Percentiles rank a stretch among this genome's conserved stretches.
phyloP scores from a whole-genome alignment of 805 yeast species.

The Lachancea fermentati region DNA sequence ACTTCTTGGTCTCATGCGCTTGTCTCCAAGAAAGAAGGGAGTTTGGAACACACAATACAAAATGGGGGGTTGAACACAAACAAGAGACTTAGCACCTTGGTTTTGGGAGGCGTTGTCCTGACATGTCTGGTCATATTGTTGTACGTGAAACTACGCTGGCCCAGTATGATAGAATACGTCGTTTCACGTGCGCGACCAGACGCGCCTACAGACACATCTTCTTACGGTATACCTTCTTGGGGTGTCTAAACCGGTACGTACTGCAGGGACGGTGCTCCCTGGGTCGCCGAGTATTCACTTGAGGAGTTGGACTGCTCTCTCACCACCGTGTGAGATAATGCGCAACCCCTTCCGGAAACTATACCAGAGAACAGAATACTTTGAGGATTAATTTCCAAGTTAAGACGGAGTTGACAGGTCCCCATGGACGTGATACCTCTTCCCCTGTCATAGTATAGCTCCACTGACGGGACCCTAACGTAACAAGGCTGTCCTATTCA shows the following conservation, averaged over 20 bases:
- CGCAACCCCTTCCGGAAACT: no score
- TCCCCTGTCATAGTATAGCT: no score
- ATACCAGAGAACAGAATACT: no score
- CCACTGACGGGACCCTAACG: no score
- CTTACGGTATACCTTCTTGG: conserved; percentile 16
- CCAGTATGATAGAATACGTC: conserved; percentile 7
- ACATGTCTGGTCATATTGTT: conserved; percentile 12
- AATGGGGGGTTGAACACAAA: background rate
- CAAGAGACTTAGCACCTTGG: conserved; percentile 4
- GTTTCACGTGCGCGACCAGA: conserved; percentile 3
- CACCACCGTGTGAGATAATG: no score
- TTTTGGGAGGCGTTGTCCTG: conserved; percentile 9
- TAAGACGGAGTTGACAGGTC: no score
- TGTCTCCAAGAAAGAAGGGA: background rate
- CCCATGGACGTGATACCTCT: no score
- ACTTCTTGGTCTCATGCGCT: background rate
- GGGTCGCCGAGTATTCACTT: no score
- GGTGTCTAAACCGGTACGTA: conserved; percentile 6
- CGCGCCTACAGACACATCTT: conserved; percentile 1
- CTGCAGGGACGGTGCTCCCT: no score
- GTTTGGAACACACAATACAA: background rate
- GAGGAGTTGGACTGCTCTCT: no score
- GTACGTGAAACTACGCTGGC: conserved; percentile 11
- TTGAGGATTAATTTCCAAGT: no score
- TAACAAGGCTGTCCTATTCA: no score